These are phyloP conservation scores for Phytophthora multivora DNA, from an alignment of 352 stramenopile genomes.

Conservation along the genomic window DNA sequence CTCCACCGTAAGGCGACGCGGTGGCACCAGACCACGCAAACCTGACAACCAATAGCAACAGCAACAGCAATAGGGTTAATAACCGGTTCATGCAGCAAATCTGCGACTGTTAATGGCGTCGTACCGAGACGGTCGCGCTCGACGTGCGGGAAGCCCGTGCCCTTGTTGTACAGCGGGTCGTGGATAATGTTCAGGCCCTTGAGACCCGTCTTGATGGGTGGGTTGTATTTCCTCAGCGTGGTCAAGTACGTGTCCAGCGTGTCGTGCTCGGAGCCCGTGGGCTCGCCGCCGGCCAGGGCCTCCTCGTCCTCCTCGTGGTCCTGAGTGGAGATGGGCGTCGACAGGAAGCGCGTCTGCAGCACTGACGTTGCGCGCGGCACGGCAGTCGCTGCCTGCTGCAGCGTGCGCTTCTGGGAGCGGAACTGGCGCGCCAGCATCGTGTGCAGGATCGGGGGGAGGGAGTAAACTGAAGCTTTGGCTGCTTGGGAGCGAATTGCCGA, in stretches of 20 bases:
- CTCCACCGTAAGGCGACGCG: slow-evolving; percentile 70
- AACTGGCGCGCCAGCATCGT: slow-evolving; percentile 42
- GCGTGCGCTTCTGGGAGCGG: slow-evolving; percentile 26
- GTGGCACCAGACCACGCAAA: slow-evolving; percentile 84
- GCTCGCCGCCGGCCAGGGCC: slow-evolving; percentile 25
- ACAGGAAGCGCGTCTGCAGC: slow-evolving; percentile 31
- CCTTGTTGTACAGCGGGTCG: slow-evolving; percentile 90
- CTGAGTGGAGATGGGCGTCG: slow-evolving; percentile 24
- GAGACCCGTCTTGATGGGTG: slow-evolving; percentile 78
- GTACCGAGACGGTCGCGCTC: slow-evolving; percentile 85
- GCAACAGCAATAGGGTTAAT: too few species aligned
- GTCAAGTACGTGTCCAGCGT: slow-evolving; percentile 58
- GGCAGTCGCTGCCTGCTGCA: slow-evolving; percentile 15
- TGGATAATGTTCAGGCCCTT: slow-evolving; percentile 82
- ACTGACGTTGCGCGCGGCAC: slow-evolving; percentile 15
- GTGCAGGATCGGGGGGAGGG: slow-evolving; percentile 4
- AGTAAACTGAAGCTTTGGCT: slow-evolving; percentile 12
- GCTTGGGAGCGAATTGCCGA: slow-evolving; percentile 29
- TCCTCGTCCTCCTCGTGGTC: slow-evolving; percentile 53
- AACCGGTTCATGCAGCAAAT: too few species aligned
- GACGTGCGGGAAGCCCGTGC: slow-evolving; percentile 83
- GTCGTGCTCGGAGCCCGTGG: slow-evolving; percentile 42
- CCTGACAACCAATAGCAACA: slow-evolving; percentile 31
- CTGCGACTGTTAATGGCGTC: not conserved
- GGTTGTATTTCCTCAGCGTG: slow-evolving; percentile 80